Conservation (phyloP, 2,329 filamentous ascomycete species). For the Triangularia verruculosa region DNA sequence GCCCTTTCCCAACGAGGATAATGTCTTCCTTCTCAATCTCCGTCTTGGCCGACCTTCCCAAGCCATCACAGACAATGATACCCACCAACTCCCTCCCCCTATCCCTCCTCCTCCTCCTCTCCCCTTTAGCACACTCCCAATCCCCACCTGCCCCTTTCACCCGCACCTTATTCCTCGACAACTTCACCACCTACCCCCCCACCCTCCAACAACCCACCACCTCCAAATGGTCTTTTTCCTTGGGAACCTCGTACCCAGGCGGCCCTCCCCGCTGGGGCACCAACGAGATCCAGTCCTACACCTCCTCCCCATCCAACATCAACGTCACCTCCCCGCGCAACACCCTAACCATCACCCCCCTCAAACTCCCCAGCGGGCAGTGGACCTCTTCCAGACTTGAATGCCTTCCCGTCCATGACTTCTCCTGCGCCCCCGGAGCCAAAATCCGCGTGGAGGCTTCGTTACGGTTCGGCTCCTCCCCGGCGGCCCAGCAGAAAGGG, state of each 20-base stretch:
- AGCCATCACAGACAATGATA: no score
- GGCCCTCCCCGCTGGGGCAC: constrained; percentile 49
- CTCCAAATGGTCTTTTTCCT: constrained; percentile 43
- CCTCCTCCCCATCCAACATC: constrained; percentile 39
- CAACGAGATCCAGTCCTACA: constrained; percentile 47
- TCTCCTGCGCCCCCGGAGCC: constrained; percentile 33
- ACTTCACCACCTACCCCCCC: constrained; percentile 30
- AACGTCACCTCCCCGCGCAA: constrained; percentile 34
- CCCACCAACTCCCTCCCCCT: no score
- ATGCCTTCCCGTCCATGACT: constrained; percentile 37
- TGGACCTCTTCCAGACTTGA: constrained; percentile 56
- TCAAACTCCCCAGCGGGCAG: constrained; percentile 28
- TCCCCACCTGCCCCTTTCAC: no score
- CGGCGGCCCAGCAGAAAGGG: constrained; percentile 42
- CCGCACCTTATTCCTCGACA: constrained; percentile 25
- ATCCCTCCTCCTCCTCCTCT: no score
- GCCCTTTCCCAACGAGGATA: no score
- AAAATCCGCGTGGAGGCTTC: constrained; percentile 44
- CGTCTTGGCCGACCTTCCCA: no score
- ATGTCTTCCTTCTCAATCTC: no score
- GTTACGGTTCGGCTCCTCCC: constrained; percentile 44
- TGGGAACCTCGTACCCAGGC: constrained; percentile 46
- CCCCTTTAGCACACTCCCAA: no score
- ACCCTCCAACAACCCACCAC: constrained; percentile 32
- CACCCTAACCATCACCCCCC: constrained; percentile 37